Evolutionary conservation across 345 rosid genomes (phyloP).

Genomic region (Mangifera indica): DNA sequence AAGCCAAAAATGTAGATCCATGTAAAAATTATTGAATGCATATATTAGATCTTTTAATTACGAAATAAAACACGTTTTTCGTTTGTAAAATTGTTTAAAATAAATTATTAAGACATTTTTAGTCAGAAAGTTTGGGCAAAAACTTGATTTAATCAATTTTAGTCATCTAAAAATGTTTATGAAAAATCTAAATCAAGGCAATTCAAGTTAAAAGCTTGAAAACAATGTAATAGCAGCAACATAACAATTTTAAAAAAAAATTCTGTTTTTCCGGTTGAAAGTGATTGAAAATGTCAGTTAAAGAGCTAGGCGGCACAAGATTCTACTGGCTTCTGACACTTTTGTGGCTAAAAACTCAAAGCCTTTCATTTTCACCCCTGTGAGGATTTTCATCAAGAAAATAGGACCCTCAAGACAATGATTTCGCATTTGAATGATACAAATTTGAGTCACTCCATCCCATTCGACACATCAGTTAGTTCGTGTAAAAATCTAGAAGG

Average conservation of each 20-base stretch:
- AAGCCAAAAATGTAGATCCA: too few relatives aligned
- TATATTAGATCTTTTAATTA: too few relatives aligned
- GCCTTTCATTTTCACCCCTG: constrained; percentile 28
- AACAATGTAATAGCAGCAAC: background rate
- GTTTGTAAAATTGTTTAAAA: too few relatives aligned
- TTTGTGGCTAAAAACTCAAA: constrained; percentile 25
- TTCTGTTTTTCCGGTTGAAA: constrained; percentile 17
- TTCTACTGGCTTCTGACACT: constrained; percentile 9
- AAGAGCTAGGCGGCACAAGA: constrained; percentile 15
- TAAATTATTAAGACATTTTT: too few relatives aligned
- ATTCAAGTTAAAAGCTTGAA: background rate
- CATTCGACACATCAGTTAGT: background rate
- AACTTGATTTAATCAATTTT: background rate
- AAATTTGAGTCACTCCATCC: background rate
- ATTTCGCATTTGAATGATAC: constrained; percentile 9
- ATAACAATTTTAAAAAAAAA: constrained; percentile 9
- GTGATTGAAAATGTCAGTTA: background rate
- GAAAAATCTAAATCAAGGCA: background rate
- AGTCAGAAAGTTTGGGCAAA: background rate
- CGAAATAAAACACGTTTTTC: too few relatives aligned
- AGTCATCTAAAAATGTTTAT: background rate
- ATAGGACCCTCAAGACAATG: constrained; percentile 1
- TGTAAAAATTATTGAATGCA: too few relatives aligned
- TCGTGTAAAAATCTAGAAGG: constrained; percentile 14
- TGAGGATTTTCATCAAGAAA: background rate